Evolutionary conservation across 495 filamentous ascomycete species (phyloP), one percentile per base, ranked within the genome.

Genomic region (Pyrenula aspistea): DNA sequence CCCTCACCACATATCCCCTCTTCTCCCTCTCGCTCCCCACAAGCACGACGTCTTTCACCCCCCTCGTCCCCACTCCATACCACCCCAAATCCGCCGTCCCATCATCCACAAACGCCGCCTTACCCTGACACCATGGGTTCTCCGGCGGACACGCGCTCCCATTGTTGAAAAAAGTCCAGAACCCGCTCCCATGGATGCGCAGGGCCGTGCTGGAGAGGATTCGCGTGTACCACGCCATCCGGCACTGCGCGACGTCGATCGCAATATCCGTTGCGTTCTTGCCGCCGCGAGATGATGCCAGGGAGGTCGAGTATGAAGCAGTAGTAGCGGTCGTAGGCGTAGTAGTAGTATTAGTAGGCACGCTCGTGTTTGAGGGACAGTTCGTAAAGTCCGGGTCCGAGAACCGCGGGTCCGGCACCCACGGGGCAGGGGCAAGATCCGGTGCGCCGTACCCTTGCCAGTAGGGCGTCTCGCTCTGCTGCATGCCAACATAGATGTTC

Each of bases 381-480:
- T 62, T 61, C 0, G 60, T 56, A 56, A 69, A 76, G 36, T 67
- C 58, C 1, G 74, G 72, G 63, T 79, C 77, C 1, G 73, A 75
- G 63, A 66, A 66, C 10, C 56, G 61, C 0, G 60, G 49, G 4
- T 66, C 56, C 42, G 63, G 55, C 2, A 57, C 65, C 75, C 75
- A 81, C 0, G 77, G 77, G 0, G 63, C 64, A 0, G 77, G 77
- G 0, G 74, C 66, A n/a, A 69, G 58, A 12, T 62, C 58, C 54
- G 62, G 62, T 22, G 71, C 67, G 10, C 63, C 54, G 12, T 73
- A 68, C 61, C 86, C 85, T 66, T 86, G 82, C 64, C 83, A 89
- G 76, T 79, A 67, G 53, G 85, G 87, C 1, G 89, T 89, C 68
- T 94, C 89, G 10, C 89, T 90, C 62, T 95, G 89, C 63, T 92